These are phyloP conservation scores for Lodderomyces parapsilosis DNA, from an alignment of 1,139 yeast species.

Conservation along the genomic window DNA sequence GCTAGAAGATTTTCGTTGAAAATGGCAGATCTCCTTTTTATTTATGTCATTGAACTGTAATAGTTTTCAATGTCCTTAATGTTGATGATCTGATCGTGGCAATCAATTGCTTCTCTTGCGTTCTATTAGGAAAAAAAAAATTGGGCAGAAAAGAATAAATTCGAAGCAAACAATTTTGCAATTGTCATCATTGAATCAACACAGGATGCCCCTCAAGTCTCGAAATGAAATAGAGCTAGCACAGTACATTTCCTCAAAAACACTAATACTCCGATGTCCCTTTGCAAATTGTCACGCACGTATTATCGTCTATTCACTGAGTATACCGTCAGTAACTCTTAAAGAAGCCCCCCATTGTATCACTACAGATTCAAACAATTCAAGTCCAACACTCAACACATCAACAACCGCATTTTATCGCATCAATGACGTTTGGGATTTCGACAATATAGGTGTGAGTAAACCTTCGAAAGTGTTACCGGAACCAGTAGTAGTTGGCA, in stretches of 20 bases:
- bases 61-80: too few relatives aligned
- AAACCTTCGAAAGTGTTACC: constrained; percentile 33
- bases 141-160: neutral
- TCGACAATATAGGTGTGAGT: constrained; percentile 76
- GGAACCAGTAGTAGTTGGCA: constrained; percentile 11
- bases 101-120: too few relatives aligned
- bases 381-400: constrained; percentile 4
- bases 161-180: neutral
- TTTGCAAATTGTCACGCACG: constrained; percentile 35
- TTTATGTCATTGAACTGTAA: too few relatives aligned
- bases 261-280: constrained; percentile 32
- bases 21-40: too few relatives aligned
- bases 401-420: constrained; percentile 28
- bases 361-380: constrained; percentile 13
- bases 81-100: too few relatives aligned
- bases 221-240: constrained; percentile 6
- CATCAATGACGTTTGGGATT: constrained; percentile 67
- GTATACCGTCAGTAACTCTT: constrained; percentile 15
- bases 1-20: too few relatives aligned
- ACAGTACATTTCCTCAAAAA: constrained; percentile 1
- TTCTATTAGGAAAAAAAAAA: neutral
- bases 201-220: constrained; percentile 9
- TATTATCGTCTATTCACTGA: constrained; percentile 28
- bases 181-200: neutral
- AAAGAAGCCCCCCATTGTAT: constrained; percentile 34